phyloP scores from a whole-genome alignment of 768 basidiomycete species.

The Kwoniella pini region DNA sequence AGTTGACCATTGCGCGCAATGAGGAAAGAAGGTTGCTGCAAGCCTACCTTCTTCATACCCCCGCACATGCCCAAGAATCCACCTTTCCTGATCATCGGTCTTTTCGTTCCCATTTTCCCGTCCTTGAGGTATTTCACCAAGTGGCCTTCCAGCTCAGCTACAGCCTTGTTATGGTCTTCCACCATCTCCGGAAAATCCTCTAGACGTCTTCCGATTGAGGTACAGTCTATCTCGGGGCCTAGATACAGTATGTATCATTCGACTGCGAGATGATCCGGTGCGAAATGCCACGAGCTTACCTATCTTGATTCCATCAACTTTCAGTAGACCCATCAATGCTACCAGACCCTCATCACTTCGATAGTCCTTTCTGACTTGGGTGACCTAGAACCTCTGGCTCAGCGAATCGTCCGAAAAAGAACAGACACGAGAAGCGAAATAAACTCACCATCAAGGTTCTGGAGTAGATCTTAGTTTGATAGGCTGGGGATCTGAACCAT shows the following conservation, averaged over 20 bases:
- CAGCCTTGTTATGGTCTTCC: constrained; percentile 81
- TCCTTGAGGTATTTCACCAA: constrained; percentile 88
- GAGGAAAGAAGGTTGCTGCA: constrained; percentile 2
- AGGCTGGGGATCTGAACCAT: constrained; percentile 71
- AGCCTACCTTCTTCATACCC: constrained; percentile 69
- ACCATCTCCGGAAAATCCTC: constrained; percentile 87
- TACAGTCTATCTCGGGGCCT: constrained; percentile 53
- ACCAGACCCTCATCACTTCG: constrained; percentile 82
- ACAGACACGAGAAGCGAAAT: background rate
- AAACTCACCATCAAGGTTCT: constrained; percentile 70
- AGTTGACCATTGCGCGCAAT: background rate
- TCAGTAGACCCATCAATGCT: constrained; percentile 54
- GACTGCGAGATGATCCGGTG: too few relatives aligned
- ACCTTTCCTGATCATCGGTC: constrained; percentile 78
- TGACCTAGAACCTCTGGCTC: too few relatives aligned
- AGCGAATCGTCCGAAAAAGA: too few relatives aligned
- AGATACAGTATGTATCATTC: background rate
- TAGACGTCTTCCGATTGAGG: constrained; percentile 63
- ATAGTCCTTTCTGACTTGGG: constrained; percentile 72
- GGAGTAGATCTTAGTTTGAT: constrained; percentile 86
- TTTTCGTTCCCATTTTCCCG: constrained; percentile 72
- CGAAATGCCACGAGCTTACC: constrained; percentile 21
- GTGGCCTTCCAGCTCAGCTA: constrained; percentile 84
- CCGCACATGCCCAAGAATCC: constrained; percentile 76
- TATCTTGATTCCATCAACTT: constrained; percentile 55